phyloP scores from a whole-genome alignment of 306 rosid species.

The Pterocarpus santalinus region DNA sequence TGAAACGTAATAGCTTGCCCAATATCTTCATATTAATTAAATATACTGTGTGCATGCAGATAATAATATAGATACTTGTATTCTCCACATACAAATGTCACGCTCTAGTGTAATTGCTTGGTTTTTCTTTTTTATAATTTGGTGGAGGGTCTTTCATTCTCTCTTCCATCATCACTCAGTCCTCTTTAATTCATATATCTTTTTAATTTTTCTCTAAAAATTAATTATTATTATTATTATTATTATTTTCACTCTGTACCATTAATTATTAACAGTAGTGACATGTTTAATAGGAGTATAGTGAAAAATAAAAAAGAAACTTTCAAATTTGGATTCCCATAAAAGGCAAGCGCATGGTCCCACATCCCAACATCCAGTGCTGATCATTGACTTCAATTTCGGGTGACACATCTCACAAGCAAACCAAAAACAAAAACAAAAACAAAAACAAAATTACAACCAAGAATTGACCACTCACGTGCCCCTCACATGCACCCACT shows the following conservation, averaged over 20 bases:
- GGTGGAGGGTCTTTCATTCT: not conserved
- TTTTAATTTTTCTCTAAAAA: not conserved
- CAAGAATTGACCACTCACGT: slow-evolving; percentile 50
- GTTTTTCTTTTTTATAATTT: not conserved
- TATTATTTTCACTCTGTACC: not conserved
- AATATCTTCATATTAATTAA: not conserved
- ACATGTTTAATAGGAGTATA: not conserved
- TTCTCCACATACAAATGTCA: not conserved
- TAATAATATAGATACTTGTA: not conserved
- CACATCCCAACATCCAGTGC: slow-evolving; percentile 19
- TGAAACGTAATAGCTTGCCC: slow-evolving; percentile 10
- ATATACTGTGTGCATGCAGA: not conserved
- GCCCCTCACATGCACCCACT: slow-evolving; percentile 44
- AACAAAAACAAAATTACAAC: not conserved
- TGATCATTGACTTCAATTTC: slow-evolving; percentile 30
- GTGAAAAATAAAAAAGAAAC: not conserved
- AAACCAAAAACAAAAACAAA: not conserved
- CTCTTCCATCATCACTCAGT: not conserved
- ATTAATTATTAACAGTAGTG: not conserved
- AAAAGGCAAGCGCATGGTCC: slow-evolving; percentile 40
- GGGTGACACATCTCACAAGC: not conserved
- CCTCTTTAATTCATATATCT: not conserved
- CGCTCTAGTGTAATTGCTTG: not conserved
- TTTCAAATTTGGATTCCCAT: not conserved
- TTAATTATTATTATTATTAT: not conserved